Conservation (phyloP, 129 eudicot species). For the Artemisia argyi region DNA sequence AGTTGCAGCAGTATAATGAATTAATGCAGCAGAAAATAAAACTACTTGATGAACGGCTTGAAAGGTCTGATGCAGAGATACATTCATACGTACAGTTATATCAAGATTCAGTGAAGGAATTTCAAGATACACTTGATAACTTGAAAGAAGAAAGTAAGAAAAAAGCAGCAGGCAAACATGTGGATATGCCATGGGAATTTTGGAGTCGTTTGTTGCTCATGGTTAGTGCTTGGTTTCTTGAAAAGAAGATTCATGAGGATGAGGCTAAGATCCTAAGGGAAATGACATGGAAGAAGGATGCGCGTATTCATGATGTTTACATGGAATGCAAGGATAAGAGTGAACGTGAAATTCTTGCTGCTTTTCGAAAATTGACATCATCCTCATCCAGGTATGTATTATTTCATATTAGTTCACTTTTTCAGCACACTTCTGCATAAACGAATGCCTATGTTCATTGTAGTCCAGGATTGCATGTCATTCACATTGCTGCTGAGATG, state of each 20-base stretch:
- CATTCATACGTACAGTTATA: slow-evolving; percentile 74
- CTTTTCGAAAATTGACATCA: slow-evolving; percentile 64
- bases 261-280: slow-evolving; percentile 77
- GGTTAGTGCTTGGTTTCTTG: slow-evolving; percentile 94
- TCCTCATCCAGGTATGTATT: slow-evolving; percentile 53
- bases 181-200: slow-evolving; percentile 82
- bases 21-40: slow-evolving; percentile 88
- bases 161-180: slow-evolving; percentile 58
- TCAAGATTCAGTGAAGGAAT: slow-evolving; percentile 85
- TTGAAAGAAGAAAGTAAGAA: slow-evolving; percentile 76
- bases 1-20: slow-evolving; percentile 65
- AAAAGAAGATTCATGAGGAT: slow-evolving; percentile 65
- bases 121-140: slow-evolving; percentile 75
- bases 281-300: slow-evolving; percentile 79
- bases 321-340: slow-evolving; percentile 66
- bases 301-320: slow-evolving; percentile 65
- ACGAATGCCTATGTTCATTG: slow-evolving; percentile 32
- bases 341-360: slow-evolving; percentile 58
- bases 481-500: slow-evolving; percentile 99
- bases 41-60: slow-evolving; percentile 79
- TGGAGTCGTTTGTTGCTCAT: slow-evolving; percentile 84
- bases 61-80: slow-evolving; percentile 85
- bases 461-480: slow-evolving; percentile 82
- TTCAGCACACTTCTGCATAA: slow-evolving; percentile 12
- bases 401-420: slow-evolving; percentile 8